phyloP scores from a whole-genome alignment of 331 rosid genomes.

The Phaseolus coccineus region DNA sequence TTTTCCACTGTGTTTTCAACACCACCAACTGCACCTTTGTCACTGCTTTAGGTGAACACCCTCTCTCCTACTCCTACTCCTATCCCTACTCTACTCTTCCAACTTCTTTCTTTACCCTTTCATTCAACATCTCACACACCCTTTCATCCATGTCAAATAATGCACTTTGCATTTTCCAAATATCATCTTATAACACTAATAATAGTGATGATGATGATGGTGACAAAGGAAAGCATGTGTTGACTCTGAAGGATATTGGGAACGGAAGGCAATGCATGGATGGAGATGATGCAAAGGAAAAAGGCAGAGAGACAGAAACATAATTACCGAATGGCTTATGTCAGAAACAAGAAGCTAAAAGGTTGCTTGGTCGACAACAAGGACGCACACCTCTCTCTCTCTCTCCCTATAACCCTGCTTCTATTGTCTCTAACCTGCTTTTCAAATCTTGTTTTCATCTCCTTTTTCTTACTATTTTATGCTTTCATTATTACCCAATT shows the following conservation, averaged over 20 bases:
- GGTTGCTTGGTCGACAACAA: conserved; percentile 42
- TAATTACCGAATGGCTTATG: conserved; percentile 46
- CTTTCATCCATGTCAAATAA: too few species aligned
- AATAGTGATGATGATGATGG: too few species aligned
- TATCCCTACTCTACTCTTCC: not conserved
- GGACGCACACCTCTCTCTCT: conserved; percentile 34
- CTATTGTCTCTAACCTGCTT: conserved; percentile 6
- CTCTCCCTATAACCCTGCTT: conserved; percentile 22
- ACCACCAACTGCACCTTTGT: conserved; percentile 46
- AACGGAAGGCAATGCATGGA: too few species aligned
- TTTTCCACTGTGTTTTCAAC: not conserved
- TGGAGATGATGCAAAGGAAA: not conserved
- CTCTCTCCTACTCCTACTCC: not conserved
- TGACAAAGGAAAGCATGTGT: too few species aligned
- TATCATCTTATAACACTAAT: too few species aligned
- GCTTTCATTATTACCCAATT: too few species aligned
- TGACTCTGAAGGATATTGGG: not conserved
- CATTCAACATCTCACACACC: too few species aligned
- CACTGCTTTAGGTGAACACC: conserved; percentile 50
- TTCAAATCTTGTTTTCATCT: not conserved
- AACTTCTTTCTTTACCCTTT: too few species aligned
- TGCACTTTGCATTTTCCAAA: too few species aligned
- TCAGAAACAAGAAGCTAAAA: conserved; percentile 49
- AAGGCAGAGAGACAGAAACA: conserved; percentile 31
- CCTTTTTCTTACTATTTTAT: too few species aligned